These are phyloP conservation scores for Hyaloscypha finlandica DNA, from an alignment of 495 filamentous ascomycete genomes.

Conservation along the genomic window DNA sequence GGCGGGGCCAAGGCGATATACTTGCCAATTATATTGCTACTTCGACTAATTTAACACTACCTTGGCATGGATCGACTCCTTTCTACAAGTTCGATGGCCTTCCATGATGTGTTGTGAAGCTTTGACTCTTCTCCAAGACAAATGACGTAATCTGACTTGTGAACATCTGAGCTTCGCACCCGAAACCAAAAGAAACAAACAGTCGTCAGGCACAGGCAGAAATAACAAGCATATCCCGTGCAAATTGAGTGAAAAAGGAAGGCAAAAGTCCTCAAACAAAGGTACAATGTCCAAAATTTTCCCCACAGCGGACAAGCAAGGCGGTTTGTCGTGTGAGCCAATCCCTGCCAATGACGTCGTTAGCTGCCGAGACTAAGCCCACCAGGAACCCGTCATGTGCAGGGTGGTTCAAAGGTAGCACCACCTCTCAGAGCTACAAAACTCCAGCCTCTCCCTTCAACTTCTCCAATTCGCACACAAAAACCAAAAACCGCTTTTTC, in stretches of 20 bases:
- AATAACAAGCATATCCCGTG: conserved; percentile 14
- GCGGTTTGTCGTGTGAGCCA: conserved; percentile 25
- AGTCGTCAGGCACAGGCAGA: conserved; percentile 15
- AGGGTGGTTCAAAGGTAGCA: neutral
- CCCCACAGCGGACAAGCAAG: neutral
- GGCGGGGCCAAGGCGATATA: neutral
- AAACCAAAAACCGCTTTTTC: conserved; percentile 1
- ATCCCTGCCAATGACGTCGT: conserved; percentile 26
- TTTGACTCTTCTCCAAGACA: conserved; percentile 6
- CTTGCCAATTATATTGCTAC: neutral
- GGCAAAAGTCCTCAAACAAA: conserved; percentile 1
- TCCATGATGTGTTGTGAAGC: conserved; percentile 9
- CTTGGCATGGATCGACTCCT: neutral
- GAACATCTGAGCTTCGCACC: neutral
- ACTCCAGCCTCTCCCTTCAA: conserved; percentile 12
- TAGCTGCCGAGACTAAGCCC: conserved; percentile 12
- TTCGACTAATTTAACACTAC: neutral
- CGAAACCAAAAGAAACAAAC: conserved; percentile 15
- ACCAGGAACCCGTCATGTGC: conserved; percentile 21
- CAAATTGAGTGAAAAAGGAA: conserved; percentile 2
- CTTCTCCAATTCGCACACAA: conserved; percentile 7
- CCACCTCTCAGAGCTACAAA: conserved; percentile 28
- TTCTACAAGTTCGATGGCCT: neutral
- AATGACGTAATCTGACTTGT: conserved; percentile 19
- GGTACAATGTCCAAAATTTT: neutral